A percentile compares a stretch with the other conserved stretches of the same genome.
Conservation (phyloP, 345 rosid species). For the Streptanthus diversifolius region DNA sequence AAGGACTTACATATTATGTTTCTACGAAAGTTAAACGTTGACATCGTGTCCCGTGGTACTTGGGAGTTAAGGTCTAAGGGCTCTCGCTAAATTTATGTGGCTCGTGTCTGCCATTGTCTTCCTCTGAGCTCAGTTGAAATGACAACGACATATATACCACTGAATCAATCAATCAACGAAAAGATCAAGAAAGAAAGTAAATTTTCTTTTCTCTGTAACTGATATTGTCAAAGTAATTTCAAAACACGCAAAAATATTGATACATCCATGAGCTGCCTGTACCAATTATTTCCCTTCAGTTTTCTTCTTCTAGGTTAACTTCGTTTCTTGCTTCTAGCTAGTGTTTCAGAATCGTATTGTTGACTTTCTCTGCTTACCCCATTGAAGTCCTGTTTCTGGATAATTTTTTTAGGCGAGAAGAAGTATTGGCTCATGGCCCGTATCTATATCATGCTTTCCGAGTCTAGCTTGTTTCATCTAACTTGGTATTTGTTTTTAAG, state of each 20-base stretch:
- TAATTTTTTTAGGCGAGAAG: background rate
- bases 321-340: conserved; percentile 1
- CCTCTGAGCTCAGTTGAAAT: conserved; percentile 27
- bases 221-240: background rate
- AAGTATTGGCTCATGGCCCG: background rate
- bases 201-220: background rate
- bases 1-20: no score
- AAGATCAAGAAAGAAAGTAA: conserved; percentile 89
- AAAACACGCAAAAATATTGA: background rate
- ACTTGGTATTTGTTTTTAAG: conserved; percentile 39
- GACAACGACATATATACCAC: conserved; percentile 87
- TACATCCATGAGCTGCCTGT: background rate
- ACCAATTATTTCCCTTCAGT: background rate
- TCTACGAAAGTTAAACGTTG: no score
- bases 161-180: conserved; percentile 81
- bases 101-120: conserved; percentile 12
- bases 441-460: background rate
- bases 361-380: background rate
- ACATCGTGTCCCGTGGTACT: no score
- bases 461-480: background rate
- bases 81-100: background rate
- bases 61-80: no score
- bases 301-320: background rate
- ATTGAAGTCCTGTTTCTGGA: background rate
- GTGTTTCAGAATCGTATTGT: conserved; percentile 10